Base-by-base conservation (phyloP, 2,329 filamentous ascomycete species). In the Colletotrichum horii region DNA sequence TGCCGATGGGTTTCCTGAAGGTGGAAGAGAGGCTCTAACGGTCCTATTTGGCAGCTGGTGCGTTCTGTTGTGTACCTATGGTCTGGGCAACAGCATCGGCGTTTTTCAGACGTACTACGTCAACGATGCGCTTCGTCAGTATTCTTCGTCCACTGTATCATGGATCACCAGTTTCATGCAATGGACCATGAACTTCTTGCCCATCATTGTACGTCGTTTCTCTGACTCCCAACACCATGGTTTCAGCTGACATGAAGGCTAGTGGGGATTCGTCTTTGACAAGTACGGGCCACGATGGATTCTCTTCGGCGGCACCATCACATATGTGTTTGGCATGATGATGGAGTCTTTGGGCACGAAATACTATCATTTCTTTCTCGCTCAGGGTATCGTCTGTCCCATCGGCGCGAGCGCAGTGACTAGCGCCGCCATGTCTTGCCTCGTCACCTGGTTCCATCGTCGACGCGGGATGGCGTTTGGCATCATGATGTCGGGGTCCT, bases 271-370 rank as follows among this genome's bases (percentile, higher is more conserved):
- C 58, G 74, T 91, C 12, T 94, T 91, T 78, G 93, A 95, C 81
- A 90, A 87, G 78, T 90, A 91, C 78, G 93, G 93, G 3, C 92
- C 93, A 1, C 87, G 88, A 55, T 89, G 86, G 75, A 84, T 94
- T 3, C 83, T 93, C 15, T 73, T 89, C n/a, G 78, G 83, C 65
- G 92, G 92, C 24, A 88, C 87, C 8, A 79, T 92, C 74, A 81
- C 89, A 74, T 90, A 92, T 80, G 86, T 93, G 75, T 89, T 94
- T 62, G 89, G 91, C 32, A 83, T 94, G 22, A 93, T 94, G 91
- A 93, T 93, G 91, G 86, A 89, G 0, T 90, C 88, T 9, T 83
- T 93, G 8, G 83, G 83, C 5, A 81, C 77, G 5, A 71, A 84
- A 55, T 88, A 87, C 80, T 88, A 87, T 77, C 85, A 88, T 58